Base-by-base conservation (phyloP, 208 protist species). In the Trypanosoma theileri region DNA sequence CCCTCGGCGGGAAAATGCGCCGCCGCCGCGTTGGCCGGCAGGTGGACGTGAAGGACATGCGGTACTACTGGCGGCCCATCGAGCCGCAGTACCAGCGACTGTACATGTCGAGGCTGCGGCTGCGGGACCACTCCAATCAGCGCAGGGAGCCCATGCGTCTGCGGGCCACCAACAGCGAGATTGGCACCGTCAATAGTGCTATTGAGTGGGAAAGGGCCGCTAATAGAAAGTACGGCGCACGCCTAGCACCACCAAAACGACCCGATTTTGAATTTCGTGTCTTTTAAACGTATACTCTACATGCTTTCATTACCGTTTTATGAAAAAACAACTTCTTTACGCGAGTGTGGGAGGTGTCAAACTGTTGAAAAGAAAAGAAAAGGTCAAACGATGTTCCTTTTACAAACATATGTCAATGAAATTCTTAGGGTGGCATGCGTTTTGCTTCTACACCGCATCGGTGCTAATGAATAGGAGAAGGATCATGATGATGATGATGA, bases 1-100 rank as follows among this genome's bases (percentile, higher is more conserved):
- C 90, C 21, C 85, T 95, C 9, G 90, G 90, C 22, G 90, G 90
- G 1, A 95, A 95, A 71, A 95, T 95, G 90, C 85, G 90, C 28
- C 90, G 87, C n/a, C 85, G 90, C 6, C 90, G 90, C 51, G 89
- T 95, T 73, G 90, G 90, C 0, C 83, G 88, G 16, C 87, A 95
- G 60, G 86, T 92, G 31, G 90, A 95, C 59, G 81, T 95, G 54
- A 95, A 95, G 73, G 90, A 95, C 65, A 60, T 86, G 79, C 85
- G 90, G 13, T 95, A 92, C 80, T 95, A 95, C 77, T 95, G 90
- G 88, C 72, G 90, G 8, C 90, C 90, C 19, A 95, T 95, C 50
- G 90, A 95, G 73, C 90, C 90, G 24, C 87, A 93, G 80, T 95
- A 95, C 61, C 90, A 95, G 74, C 90, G 90, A 4, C 82, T 95